These are phyloP conservation scores for Hymenoscyphus repandus DNA, from an alignment of 2,329 filamentous ascomycete genomes.

Conservation along the genomic window DNA sequence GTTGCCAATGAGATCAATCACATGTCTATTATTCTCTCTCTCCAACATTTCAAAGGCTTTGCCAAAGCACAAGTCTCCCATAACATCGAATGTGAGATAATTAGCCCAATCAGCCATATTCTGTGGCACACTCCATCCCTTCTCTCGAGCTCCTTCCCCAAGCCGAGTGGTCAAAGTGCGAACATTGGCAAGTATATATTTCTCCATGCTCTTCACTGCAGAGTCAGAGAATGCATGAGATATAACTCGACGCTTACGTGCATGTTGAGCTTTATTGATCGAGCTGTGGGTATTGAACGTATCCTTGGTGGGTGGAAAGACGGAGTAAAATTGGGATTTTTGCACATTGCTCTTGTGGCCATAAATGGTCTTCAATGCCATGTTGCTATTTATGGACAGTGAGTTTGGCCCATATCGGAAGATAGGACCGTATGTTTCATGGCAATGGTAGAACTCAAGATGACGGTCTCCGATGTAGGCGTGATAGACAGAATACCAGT, in stretches of 20 bases:
- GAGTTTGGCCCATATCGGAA: slow-evolving; percentile 78
- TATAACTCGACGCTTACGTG: slow-evolving; percentile 58
- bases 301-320: slow-evolving; percentile 59
- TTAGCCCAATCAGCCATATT: slow-evolving; percentile 49
- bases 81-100: slow-evolving; percentile 44
- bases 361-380: slow-evolving; percentile 62
- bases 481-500: slow-evolving; percentile 31
- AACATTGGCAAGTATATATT: slow-evolving; percentile 27
- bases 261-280: slow-evolving; percentile 63
- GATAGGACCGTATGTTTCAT: slow-evolving; percentile 40
- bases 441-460: slow-evolving; percentile 31
- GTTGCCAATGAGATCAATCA: slow-evolving; percentile 60
- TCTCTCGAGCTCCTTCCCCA: slow-evolving; percentile 23
- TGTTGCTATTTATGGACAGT: slow-evolving; percentile 69
- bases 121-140: slow-evolving; percentile 49
- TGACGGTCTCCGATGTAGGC: slow-evolving; percentile 35
- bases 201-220: slow-evolving; percentile 30
- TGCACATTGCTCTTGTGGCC: slow-evolving; percentile 57
- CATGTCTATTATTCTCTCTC: slow-evolving; percentile 54
- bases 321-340: slow-evolving; percentile 69
- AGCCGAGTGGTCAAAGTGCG: slow-evolving; percentile 59
- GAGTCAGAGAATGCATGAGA: slow-evolving; percentile 57
- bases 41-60: slow-evolving; percentile 46
- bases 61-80: slow-evolving; percentile 46
- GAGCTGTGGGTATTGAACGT: slow-evolving; percentile 68